Evolutionary conservation across 192 early-diverging fungal genomes (phyloP).

Genomic region (Coemansia sp.): DNA sequence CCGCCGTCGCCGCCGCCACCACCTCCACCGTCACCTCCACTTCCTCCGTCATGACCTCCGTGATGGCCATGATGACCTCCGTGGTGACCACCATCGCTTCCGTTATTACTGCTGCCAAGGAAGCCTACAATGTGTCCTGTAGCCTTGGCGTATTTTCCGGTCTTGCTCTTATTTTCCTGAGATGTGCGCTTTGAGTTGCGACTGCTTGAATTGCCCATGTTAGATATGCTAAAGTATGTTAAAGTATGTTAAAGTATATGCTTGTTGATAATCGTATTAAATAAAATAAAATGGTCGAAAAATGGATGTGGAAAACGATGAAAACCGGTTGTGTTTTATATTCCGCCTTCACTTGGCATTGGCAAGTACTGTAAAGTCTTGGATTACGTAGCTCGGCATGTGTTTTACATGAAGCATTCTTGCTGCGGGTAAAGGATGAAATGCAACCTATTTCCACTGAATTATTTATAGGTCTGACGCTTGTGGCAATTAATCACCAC

Average conservation of each 20-base stretch:
- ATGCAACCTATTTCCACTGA: neutral
- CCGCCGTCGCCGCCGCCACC: neutral
- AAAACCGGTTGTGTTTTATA: neutral
- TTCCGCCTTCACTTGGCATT: too few species aligned
- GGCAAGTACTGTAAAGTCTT: too few species aligned
- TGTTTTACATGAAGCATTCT: too few species aligned
- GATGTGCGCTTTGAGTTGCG: neutral
- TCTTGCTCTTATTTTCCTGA: neutral
- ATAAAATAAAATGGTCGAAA: neutral
- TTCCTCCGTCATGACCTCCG: neutral
- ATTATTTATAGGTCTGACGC: neutral
- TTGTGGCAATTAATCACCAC: neutral
- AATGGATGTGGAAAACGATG: neutral
- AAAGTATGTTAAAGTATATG: too few species aligned
- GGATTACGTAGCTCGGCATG: too few species aligned
- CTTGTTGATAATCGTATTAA: neutral
- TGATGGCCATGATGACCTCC: neutral
- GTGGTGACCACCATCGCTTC: too few species aligned
- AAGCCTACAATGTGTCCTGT: too few species aligned
- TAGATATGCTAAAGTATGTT: too few species aligned
- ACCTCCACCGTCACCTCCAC: neutral
- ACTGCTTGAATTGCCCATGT: constrained; percentile 3
- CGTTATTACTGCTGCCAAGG: too few species aligned
- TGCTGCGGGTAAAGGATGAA: neutral
- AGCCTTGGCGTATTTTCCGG: too few species aligned